phyloP scores from a whole-genome alignment of 805 yeast species.

The Babjeviella inositovora region DNA sequence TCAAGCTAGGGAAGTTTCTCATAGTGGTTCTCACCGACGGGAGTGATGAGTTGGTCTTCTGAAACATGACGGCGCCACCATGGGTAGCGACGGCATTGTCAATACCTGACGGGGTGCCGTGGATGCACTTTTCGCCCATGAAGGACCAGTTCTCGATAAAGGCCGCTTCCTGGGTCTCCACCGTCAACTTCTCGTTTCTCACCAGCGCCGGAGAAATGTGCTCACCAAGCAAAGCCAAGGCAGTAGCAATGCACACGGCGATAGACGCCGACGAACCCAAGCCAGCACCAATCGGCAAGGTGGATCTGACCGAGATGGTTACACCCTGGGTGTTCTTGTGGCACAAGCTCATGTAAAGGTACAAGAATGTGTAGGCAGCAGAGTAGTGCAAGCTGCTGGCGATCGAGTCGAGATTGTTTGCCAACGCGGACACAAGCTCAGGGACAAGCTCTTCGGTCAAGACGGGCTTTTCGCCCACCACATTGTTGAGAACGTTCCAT shows the following conservation, averaged over 20 bases:
- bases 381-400: conserved; percentile 47
- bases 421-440: conserved; percentile 33
- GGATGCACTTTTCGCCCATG: conserved; percentile 89
- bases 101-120: conserved; percentile 93
- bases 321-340: conserved; percentile 25
- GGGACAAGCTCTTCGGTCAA: conserved; percentile 43
- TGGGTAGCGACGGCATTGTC: conserved; percentile 93
- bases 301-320: conserved; percentile 57
- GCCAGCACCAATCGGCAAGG: conserved; percentile 93
- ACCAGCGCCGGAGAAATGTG: conserved; percentile 25
- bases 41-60: conserved; percentile 36
- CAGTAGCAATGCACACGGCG: conserved; percentile 71
- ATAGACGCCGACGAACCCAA: conserved; percentile 89
- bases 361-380: conserved; percentile 75
- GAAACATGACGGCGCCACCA: conserved; percentile 92
- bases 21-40: conserved; percentile 55
- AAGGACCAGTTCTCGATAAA: conserved; percentile 78
- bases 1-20: conserved; percentile 59
- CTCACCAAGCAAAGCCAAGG: conserved; percentile 46
- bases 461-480: conserved; percentile 7
- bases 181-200: conserved; percentile 12
- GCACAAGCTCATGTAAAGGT: conserved; percentile 52
- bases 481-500: conserved; percentile 22
- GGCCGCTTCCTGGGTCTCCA: conserved; percentile 24
- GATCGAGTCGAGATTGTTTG: conserved; percentile 23